Evolutionary conservation across 2,329 filamentous ascomycete species (phyloP).

Genomic region (Aspergillus clavatus): DNA sequence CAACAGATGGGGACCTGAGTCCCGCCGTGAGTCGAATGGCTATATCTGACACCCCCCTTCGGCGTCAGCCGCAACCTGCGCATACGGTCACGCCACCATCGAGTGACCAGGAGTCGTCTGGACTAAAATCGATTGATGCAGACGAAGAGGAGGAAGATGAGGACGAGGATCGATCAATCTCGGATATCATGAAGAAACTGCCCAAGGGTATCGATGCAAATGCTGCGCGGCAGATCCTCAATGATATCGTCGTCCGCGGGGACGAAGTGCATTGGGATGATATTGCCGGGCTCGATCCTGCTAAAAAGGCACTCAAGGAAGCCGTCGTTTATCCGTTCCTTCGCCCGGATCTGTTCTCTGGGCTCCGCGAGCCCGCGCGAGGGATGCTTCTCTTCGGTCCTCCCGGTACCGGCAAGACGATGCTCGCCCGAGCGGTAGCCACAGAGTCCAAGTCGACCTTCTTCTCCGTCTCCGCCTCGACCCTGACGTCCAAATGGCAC

Average conservation of each 20-base stretch:
- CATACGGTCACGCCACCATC: slow-evolving; percentile 44
- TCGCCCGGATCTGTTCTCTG: slow-evolving; percentile 92
- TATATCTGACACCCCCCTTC: slow-evolving; percentile 18
- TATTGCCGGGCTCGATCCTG: slow-evolving; percentile 82
- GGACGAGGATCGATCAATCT: slow-evolving; percentile 54
- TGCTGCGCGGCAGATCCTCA: slow-evolving; percentile 86
- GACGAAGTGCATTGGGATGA: slow-evolving; percentile 95
- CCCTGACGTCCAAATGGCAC: slow-evolving; percentile 89
- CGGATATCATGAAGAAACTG: slow-evolving; percentile 66
- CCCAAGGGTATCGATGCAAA: slow-evolving; percentile 75
- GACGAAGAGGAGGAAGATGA: slow-evolving; percentile 44
- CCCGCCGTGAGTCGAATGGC: slow-evolving; percentile 22
- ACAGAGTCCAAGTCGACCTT: slow-evolving; percentile 94
- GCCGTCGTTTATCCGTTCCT: slow-evolving; percentile 96
- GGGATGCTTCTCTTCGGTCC: slow-evolving; percentile 96
- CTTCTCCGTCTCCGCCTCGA: slow-evolving; percentile 94
- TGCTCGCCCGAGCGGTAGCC: slow-evolving; percentile 90
- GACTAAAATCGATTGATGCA: slow-evolving; percentile 47
- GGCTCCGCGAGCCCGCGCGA: slow-evolving; percentile 83
- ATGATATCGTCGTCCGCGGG: slow-evolving; percentile 90
- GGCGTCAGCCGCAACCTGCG: slow-evolving; percentile 32
- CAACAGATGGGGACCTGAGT: slow-evolving; percentile 28
- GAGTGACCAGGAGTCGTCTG: slow-evolving; percentile 37
- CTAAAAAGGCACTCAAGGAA: slow-evolving; percentile 88
- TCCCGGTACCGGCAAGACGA: slow-evolving; percentile 97